phyloP scores from a whole-genome alignment of 2,329 filamentous ascomycete genomes.

The Cytospora chrysosperma region DNA sequence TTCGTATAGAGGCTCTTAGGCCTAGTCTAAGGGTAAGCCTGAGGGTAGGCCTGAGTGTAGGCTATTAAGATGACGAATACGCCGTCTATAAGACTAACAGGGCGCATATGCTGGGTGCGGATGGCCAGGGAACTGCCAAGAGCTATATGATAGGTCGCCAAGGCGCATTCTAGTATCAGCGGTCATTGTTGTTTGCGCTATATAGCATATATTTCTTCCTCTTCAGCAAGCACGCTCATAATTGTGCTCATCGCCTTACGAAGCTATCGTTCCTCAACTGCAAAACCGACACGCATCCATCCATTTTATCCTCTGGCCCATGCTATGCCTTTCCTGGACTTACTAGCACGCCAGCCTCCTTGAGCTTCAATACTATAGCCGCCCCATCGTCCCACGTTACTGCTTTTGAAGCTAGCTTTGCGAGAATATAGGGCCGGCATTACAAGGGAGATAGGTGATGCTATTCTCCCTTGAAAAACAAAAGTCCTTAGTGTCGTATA shows the following conservation, averaged over 20 bases:
- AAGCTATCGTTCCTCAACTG: background rate
- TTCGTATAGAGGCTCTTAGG: too few relatives aligned
- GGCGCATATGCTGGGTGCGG: too few relatives aligned
- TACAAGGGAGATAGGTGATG: background rate
- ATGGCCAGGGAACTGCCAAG: too few relatives aligned
- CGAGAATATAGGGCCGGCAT: background rate
- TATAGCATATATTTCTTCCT: too few relatives aligned
- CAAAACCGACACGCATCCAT: background rate
- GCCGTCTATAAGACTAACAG: too few relatives aligned
- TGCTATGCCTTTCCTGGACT: conserved; percentile 1
- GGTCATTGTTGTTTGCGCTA: too few relatives aligned
- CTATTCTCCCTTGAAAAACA: background rate
- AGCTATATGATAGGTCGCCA: too few relatives aligned
- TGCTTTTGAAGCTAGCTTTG: background rate
- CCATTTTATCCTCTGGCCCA: background rate
- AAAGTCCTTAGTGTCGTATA: background rate
- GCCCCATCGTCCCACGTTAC: background rate
- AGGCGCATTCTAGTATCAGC: too few relatives aligned
- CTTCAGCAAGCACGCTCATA: background rate
- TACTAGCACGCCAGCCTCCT: background rate
- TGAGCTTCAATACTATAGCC: background rate
- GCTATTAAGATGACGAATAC: too few relatives aligned
- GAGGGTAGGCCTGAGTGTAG: too few relatives aligned
- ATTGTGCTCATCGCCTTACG: background rate
- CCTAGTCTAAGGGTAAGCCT: too few relatives aligned